Conservation (phyloP, 2,329 filamentous ascomycete species). For the Cytospora piceicola region DNA sequence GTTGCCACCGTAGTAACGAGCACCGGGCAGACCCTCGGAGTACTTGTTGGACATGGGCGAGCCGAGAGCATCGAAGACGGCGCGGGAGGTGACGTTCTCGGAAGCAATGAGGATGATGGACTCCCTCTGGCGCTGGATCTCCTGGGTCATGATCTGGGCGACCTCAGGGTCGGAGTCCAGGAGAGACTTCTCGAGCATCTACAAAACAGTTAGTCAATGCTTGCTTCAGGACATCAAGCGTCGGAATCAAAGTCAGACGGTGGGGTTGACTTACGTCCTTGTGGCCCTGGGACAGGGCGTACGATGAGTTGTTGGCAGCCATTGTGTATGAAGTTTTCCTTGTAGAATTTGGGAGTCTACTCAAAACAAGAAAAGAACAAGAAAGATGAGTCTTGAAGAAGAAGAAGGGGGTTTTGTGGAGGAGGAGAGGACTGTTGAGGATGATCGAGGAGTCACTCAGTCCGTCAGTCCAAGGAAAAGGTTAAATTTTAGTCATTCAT, state of each 20-base stretch:
- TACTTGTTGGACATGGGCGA: slow-evolving; percentile 99
- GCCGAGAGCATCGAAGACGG: slow-evolving; percentile 96
- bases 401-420: not conserved
- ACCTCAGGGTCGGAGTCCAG: slow-evolving; percentile 92
- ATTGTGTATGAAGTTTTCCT: slow-evolving; percentile 34
- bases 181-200: slow-evolving; percentile 97
- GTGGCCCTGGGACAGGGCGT: slow-evolving; percentile 43
- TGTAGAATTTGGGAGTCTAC: not conserved
- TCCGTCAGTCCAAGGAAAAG: not conserved
- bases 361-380: not conserved
- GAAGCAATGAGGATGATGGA: slow-evolving; percentile 98
- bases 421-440: not conserved
- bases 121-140: slow-evolving; percentile 96
- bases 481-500: slow-evolving; percentile 2
- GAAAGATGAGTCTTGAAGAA: not conserved
- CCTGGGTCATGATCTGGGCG: slow-evolving; percentile 93
- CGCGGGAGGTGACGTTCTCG: slow-evolving; percentile 98
- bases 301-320: slow-evolving; percentile 39
- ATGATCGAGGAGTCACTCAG: not conserved
- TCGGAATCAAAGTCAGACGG: not conserved
- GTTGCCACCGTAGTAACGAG: slow-evolving; percentile 98
- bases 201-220: slow-evolving; percentile 37
- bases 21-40: slow-evolving; percentile 97
- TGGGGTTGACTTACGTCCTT: slow-evolving; percentile 38
- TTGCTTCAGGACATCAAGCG: slow-evolving; percentile 16